These are phyloP conservation scores for Borealophlyctis nickersoniae DNA, from an alignment of 192 early-diverging fungal genomes.

Conservation along the genomic window DNA sequence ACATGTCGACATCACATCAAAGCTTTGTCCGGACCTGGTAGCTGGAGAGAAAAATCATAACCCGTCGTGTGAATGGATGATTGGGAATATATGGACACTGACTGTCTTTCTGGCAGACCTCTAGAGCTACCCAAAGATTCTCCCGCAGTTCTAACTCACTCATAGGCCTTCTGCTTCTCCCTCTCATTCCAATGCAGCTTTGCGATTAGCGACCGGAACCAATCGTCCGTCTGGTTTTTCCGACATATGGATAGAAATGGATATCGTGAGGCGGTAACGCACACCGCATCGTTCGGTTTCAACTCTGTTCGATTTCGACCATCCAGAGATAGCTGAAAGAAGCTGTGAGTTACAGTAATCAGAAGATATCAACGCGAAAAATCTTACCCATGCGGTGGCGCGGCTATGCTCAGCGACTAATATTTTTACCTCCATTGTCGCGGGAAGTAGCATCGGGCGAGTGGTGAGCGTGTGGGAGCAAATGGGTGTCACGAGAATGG, in stretches of 20 bases:
- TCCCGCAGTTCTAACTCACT: background rate
- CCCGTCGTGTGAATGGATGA: no score
- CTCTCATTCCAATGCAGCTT: slow-evolving; percentile 95
- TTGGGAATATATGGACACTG: no score
- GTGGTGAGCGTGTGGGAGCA: slow-evolving; percentile 90
- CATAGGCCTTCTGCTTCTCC: slow-evolving; percentile 71
- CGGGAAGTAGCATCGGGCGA: slow-evolving; percentile 94
- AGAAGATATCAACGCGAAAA: no score
- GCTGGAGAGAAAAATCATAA: no score
- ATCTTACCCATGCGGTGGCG: slow-evolving; percentile 83
- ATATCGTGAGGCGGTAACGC: slow-evolving; percentile 78
- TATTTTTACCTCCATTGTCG: slow-evolving; percentile 85
- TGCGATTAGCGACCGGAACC: slow-evolving; percentile 82
- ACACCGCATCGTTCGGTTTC: slow-evolving; percentile 79
- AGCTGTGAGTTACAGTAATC: background rate
- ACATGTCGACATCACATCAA: no score
- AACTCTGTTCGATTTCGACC: slow-evolving; percentile 90
- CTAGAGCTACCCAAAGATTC: no score
- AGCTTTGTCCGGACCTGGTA: no score
- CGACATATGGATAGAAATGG: slow-evolving; percentile 87
- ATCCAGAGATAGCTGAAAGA: slow-evolving; percentile 68
- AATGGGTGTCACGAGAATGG: slow-evolving; percentile 88
- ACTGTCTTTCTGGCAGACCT: no score
- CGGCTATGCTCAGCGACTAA: slow-evolving; percentile 72
- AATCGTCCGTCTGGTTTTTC: slow-evolving; percentile 71